Evolutionary conservation across 306 rosid genomes (phyloP), one percentile per base, ranked within the genome.

Genomic region (Begonia peltatifolia): DNA sequence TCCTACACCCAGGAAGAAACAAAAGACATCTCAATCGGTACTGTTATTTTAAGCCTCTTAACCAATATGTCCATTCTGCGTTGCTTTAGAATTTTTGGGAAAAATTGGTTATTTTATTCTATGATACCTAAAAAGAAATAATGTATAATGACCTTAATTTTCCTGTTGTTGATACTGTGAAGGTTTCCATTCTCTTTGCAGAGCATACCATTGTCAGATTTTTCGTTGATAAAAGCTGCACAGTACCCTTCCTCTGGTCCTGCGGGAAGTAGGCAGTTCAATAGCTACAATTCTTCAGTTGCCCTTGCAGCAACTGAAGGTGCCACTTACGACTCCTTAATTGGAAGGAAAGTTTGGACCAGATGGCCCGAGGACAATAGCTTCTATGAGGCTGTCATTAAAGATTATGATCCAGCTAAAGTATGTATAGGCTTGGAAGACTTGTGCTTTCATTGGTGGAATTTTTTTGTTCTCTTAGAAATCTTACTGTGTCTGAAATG

Each of bases 21-120:
- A 73, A 71, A 92, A 92, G 74, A 81, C 87, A 23, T 61, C 89
- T 14, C 94, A 81, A 57, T 80, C 79, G 80, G 95, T 90, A 76
- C 54, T 4, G 4, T 23, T 41, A 38, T 47, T 15, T 15, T 42
- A 25, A 18, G 35, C 20, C 46, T 74, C 63, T 61, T 68, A 62
- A 7, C 49, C 22, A 46, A 51, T 25, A 3, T 63, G 68, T 49
- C 53, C 59, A 46, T 58, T 23, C 18, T 46, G 53, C 15, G 12
- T 49, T 14, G 13, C 48, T 52, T 14, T 59, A 35, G 12, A 47
- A 30, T 10, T 36, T 42, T 58, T 47, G 53, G 9, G 16, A 11
- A 8, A 17, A 5, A 41, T 14, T 52, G 51, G 12, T 10, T 30
- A 9, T 46, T 46, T 46, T 46, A 11, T 46, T 46, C 5, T 46